Percentiles rank a stretch among this genome's conserved stretches.
Conservation (phyloP, 306 rosid genomes). For the Quillaja saponaria region DNA sequence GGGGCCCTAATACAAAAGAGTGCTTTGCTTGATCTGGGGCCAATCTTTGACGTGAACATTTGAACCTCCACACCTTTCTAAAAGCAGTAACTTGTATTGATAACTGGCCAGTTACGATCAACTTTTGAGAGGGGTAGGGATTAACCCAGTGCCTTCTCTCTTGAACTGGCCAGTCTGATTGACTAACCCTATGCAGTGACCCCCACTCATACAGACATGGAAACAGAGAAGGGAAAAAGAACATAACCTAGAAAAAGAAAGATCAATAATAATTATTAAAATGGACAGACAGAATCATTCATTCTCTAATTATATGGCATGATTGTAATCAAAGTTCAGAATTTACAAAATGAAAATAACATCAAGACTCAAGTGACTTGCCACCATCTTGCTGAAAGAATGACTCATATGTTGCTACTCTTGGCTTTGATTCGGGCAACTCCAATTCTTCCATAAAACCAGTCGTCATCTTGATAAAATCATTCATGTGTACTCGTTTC, state of each 20-base stretch:
- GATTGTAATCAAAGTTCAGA: slow-evolving; percentile 20
- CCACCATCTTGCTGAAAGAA: slow-evolving; percentile 52
- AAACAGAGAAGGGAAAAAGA: not conserved
- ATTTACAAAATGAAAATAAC: slow-evolving; percentile 20
- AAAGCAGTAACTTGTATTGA: too few species aligned
- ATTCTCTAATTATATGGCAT: not conserved
- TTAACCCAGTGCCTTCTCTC: too few species aligned
- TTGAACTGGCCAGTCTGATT: too few species aligned
- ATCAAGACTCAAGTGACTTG: slow-evolving; percentile 39
- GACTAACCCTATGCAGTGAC: too few species aligned
- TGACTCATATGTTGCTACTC: slow-evolving; percentile 69
- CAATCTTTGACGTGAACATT: too few species aligned
- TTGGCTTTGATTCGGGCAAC: slow-evolving; percentile 70
- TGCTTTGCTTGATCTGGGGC: too few species aligned
- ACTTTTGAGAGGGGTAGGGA: too few species aligned
- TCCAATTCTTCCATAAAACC: slow-evolving; percentile 61
- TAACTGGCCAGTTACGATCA: too few species aligned
- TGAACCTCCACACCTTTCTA: too few species aligned
- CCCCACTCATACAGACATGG: too few species aligned
- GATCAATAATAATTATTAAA: slow-evolving; percentile 15
- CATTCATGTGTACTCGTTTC: slow-evolving; percentile 60
- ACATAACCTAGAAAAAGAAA: not conserved
- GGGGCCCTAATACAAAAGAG: too few species aligned
- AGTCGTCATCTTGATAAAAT: slow-evolving; percentile 69
- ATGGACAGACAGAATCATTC: too few species aligned